A percentile compares a stretch with the other conserved stretches of the same genome.
phyloP scores from a whole-genome alignment of 352 stramenopile species.

The Achlya hypogyna region DNA sequence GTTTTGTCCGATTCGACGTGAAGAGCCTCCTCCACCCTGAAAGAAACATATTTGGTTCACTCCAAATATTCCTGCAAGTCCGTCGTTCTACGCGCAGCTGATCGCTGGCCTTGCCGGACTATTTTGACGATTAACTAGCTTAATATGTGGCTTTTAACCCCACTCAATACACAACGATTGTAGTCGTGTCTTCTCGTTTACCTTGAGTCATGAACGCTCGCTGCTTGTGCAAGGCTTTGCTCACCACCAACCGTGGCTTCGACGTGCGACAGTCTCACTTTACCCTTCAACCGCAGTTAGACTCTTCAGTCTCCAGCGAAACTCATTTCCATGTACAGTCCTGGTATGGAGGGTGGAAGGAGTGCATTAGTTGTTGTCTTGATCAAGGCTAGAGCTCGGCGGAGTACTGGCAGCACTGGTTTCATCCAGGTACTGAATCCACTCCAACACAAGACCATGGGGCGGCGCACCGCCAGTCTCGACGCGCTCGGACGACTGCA shows the following conservation, averaged over 20 bases:
- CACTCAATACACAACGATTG: no score
- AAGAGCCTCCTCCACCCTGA: not conserved
- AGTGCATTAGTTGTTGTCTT: no score
- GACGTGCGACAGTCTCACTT: no score
- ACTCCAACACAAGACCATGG: constrained; percentile 17
- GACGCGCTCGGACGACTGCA: constrained; percentile 39
- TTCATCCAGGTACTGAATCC: constrained; percentile 7
- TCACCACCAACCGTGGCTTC: no score
- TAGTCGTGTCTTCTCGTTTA: not conserved
- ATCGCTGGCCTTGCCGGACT: not conserved
- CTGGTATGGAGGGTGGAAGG: no score
- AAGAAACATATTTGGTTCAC: constrained; percentile 19
- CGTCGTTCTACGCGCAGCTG: not conserved
- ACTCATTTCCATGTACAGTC: no score
- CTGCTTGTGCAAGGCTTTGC: no score
- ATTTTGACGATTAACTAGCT: not conserved
- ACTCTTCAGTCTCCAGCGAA: no score
- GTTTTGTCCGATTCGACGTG: not conserved
- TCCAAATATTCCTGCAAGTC: constrained; percentile 19
- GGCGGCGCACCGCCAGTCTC: not conserved
- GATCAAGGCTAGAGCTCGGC: no score
- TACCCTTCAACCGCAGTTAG: no score
- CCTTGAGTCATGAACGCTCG: no score
- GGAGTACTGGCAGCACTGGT: no score
- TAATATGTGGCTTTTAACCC: not conserved